These are phyloP conservation scores for Sugiyamaella chiloensis DNA, from an alignment of 805 yeast genomes.

Conservation along the genomic window DNA sequence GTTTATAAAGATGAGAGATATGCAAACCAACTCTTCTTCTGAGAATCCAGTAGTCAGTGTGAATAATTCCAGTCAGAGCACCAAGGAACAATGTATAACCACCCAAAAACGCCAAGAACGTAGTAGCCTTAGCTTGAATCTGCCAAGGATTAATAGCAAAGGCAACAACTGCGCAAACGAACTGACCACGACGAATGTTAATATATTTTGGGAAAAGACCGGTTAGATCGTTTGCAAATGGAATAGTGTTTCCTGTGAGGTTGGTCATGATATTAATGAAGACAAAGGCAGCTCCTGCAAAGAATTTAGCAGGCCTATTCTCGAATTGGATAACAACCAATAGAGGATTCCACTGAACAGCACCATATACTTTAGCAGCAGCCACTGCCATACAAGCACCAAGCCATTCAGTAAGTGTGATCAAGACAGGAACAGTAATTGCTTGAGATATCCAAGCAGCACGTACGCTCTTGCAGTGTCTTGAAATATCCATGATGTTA, in stretches of 20 bases:
- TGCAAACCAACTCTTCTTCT: constrained; percentile 35
- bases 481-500: constrained; percentile 4
- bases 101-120: constrained; percentile 36
- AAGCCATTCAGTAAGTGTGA: constrained; percentile 13
- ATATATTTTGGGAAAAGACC: constrained; percentile 55
- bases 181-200: constrained; percentile 53
- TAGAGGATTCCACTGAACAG: constrained; percentile 45
- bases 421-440: background rate
- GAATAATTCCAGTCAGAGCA: constrained; percentile 39
- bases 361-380: constrained; percentile 42
- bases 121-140: constrained; percentile 36
- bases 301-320: constrained; percentile 56
- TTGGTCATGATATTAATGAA: constrained; percentile 34
- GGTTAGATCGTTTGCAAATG: constrained; percentile 46
- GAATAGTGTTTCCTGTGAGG: constrained; percentile 44
- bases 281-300: constrained; percentile 44
- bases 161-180: constrained; percentile 4
- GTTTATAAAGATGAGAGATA: constrained; percentile 10
- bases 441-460: constrained; percentile 5
- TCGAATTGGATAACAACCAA: constrained; percentile 19
- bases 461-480: constrained; percentile 1
- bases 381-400: constrained; percentile 46
- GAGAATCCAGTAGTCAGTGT: constrained; percentile 41
- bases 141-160: constrained; percentile 37
- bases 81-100: constrained; percentile 41